Evolutionary conservation across 257 asterid species (phyloP).

Genomic region (Jacaranda copaia): DNA sequence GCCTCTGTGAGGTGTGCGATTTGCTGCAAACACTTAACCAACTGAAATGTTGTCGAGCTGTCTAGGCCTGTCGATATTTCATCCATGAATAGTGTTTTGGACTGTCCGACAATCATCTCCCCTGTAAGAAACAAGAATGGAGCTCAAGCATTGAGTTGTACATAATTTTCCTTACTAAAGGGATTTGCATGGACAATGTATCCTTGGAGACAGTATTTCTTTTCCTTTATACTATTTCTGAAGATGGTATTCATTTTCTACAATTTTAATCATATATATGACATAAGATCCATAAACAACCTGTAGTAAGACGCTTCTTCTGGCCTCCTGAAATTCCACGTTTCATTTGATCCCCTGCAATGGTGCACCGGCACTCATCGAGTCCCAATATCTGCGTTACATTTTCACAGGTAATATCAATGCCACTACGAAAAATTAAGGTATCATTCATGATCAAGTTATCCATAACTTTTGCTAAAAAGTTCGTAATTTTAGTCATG

Average conservation of each 20-base stretch:
- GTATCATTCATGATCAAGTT: too few species aligned
- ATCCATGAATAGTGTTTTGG: constrained; percentile 72
- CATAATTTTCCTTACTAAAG: too few species aligned
- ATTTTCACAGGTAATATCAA: constrained; percentile 52
- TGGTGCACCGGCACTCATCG: constrained; percentile 68
- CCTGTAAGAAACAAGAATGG: constrained; percentile 48
- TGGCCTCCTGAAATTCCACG: constrained; percentile 83
- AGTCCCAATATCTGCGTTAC: constrained; percentile 74
- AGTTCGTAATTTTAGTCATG: too few species aligned
- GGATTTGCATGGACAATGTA: too few species aligned
- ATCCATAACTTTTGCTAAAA: too few species aligned
- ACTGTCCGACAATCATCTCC: constrained; percentile 82
- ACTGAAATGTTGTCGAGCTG: constrained; percentile 80
- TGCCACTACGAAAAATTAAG: too few species aligned
- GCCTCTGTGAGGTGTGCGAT: constrained; percentile 67
- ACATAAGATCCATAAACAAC: constrained; percentile 34
- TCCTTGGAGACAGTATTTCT: background rate
- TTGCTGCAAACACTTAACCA: constrained; percentile 71
- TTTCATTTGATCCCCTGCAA: constrained; percentile 72
- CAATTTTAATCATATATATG: background rate
- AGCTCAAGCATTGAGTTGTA: background rate
- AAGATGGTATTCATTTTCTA: background rate
- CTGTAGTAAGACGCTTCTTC: constrained; percentile 71
- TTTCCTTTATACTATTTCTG: background rate
- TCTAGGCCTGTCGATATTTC: constrained; percentile 85